Evolutionary conservation across 805 yeast genomes (phyloP), one percentile per base, ranked within the genome.

Genomic region (Starmerella stigmatis): DNA sequence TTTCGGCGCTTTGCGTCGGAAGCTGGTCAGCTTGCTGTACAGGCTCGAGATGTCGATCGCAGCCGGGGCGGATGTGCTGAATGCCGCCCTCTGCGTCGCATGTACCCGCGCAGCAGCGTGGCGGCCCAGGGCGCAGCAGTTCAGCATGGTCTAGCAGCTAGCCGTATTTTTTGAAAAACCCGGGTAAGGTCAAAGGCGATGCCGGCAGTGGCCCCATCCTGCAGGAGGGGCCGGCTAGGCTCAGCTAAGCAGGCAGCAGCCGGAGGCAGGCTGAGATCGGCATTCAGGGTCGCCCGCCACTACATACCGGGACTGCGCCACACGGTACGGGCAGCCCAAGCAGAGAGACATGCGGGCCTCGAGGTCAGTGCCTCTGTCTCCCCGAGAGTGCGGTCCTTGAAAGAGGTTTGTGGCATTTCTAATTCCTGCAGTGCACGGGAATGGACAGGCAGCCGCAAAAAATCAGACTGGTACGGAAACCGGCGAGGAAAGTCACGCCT

Each of bases 11-110:
- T 45, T 46, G 21, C 43, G 34, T 9, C 49, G 45, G 54, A 54
- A 53, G 38, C 45, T 41, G 8, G 51, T 47, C 33, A 55, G 36
- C 22, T 45, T 36, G 37, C 45, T 36, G 36, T 55, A 55, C 4
- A 53, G 35, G 17, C 40, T 40, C 3, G 49, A 39, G 11, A 54
- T 35, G 21, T 43, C 56, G 12, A 44, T 29, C 25, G 16, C 37
- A 5, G 44, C 22, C 1, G 47, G 22, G 7, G 48, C 23, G 9
- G 51, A 28, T 11, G 54, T 36, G 45, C 50, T 37, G 47, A 51
- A 51, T 1, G 41, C 15, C 17, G 34, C 38, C 15, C 13, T 10
- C 22, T 27, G 27, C n/a, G 19, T 11, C 12, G n/a, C 23, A n/a
- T n/a, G 38, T 6, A 19, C 13, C 25, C 16, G 20, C 16, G 28